Evolutionary conservation across 371 early-diverging fungal genomes (phyloP).

Genomic region (Mortierella sp.): DNA sequence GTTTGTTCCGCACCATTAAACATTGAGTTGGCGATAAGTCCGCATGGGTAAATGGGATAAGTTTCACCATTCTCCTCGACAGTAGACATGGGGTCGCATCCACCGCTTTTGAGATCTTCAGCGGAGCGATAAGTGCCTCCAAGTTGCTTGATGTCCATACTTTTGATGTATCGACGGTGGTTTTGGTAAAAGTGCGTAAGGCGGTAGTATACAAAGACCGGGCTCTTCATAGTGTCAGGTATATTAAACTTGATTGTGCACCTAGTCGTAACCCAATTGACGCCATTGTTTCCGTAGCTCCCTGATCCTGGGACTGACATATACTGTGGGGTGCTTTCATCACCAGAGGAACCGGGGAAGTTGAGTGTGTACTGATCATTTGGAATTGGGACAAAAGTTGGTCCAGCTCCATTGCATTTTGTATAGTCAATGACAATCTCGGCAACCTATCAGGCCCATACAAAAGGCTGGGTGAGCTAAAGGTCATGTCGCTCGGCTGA

Average conservation of each 20-base stretch:
- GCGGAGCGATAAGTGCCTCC: conserved; percentile 68
- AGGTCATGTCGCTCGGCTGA: too few species aligned
- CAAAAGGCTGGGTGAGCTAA: not conserved
- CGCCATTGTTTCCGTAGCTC: not conserved
- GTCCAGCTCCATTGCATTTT: conserved; percentile 67
- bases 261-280: conserved; percentile 48
- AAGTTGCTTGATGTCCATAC: conserved; percentile 87
- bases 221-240: conserved; percentile 73
- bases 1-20: conserved; percentile 62
- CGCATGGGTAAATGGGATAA: conserved; percentile 93
- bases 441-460: conserved; percentile 60
- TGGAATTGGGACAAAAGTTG: conserved; percentile 31
- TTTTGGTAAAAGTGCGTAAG: conserved; percentile 99
- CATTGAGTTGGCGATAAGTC: conserved; percentile 96
- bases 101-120: conserved; percentile 26
- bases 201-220: conserved; percentile 94
- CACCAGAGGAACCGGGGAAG: conserved; percentile 41
- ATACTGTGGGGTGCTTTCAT: conserved; percentile 43
- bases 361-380: conserved; percentile 53
- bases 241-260: conserved; percentile 87
- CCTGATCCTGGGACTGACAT: conserved; percentile 17
- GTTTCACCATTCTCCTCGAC: conserved; percentile 26
- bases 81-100: conserved; percentile 35
- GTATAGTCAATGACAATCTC: conserved; percentile 95
- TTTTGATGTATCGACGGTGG: conserved; percentile 95